Base-by-base conservation (phyloP, 2,329 filamentous ascomycete species). In the Trichoderma atroviride region DNA sequence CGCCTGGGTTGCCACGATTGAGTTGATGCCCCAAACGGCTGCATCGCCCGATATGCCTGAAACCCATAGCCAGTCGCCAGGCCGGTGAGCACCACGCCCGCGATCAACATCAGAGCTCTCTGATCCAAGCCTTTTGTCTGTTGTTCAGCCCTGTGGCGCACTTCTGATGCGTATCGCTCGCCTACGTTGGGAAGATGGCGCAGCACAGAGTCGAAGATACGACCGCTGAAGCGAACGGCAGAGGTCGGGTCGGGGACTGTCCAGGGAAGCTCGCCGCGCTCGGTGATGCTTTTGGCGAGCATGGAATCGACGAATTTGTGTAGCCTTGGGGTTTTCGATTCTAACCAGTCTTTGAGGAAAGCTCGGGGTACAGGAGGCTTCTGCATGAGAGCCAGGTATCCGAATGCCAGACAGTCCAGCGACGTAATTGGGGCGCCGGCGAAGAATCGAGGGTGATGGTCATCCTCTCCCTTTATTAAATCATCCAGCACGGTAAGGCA, bases 331-430 rank as follows among this genome's bases (percentile, higher is more conserved):
- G 75, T 71, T 61, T 79, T 75, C 10, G 76, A 70, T 29, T 72
- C 67, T 2, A 86, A 75, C 75, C 82, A 84, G 64, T 83, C 80
- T 63, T 80, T 78, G 14, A 81, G 66, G 62, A 81, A 81, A 13
- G 78, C 74, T 56, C 80, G 80, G 3, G 84, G 84, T 4, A 85
- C 83, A 14, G 79, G 75, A 9, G 80, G 79, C 65, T 83, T 80
- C 27, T 91, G 82, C 83, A 96, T 91, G 61, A 97, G 81, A 2
- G 88, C 86, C 43, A 98, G 82, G 77, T 96, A 97, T 13, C 90
- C 96, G 74, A 93, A 88, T 0, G 89, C 90, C 58, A 97, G 79
- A 76, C 92, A 97, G 79, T 97, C 94, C 29, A 96, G 71, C 27
- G 74, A 79, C 0, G 79, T 78, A 4, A 77, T 56, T 16, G 70